Conservation (phyloP, 208 protist species). For the Trypanosoma mega region DNA sequence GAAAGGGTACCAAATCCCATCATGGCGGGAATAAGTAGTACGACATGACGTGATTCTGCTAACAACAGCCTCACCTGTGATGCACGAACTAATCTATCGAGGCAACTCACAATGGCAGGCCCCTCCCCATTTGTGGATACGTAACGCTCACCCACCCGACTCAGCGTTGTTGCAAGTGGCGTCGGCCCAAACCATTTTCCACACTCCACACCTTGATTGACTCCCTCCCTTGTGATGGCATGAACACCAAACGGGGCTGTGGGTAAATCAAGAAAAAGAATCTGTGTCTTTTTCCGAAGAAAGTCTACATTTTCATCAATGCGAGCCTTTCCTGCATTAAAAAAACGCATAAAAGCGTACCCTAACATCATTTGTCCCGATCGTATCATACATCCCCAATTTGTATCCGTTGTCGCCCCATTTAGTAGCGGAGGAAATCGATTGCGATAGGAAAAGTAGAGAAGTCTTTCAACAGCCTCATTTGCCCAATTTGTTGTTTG, state of each 20-base stretch:
- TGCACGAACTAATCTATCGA: conserved; percentile 31
- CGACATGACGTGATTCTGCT: conserved; percentile 23
- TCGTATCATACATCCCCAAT: conserved; percentile 92
- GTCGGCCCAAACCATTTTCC: conserved; percentile 63
- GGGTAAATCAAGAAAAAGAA: conserved; percentile 62
- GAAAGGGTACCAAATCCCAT: conserved; percentile 49
- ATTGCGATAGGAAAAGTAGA: conserved; percentile 87
- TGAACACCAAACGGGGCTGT: conserved; percentile 73
- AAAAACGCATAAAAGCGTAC: conserved; percentile 45
- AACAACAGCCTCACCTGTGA: conserved; percentile 25
- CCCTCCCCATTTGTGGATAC: conserved; percentile 24
- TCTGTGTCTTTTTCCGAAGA: conserved; percentile 11
- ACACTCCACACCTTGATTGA: conserved; percentile 41
- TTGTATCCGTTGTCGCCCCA: conserved; percentile 67
- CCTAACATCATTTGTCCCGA: conserved; percentile 88
- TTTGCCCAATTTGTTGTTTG: conserved; percentile 34
- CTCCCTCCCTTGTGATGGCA: conserved; percentile 42
- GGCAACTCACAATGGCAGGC: conserved; percentile 33
- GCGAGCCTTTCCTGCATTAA: conserved; percentile 14
- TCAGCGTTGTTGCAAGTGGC: conserved; percentile 37
- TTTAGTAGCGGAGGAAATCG: conserved; percentile 56
- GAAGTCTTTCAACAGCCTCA: conserved; percentile 30
- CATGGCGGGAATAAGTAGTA: conserved; percentile 63
- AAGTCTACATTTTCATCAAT: conserved; percentile 6
- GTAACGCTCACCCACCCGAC: conserved; percentile 21